Percentiles rank a stretch among this genome's conserved stretches.
These are phyloP conservation scores for Fusarium phyllophilum DNA, from an alignment of 2,329 filamentous ascomycete species.

Conservation along the genomic window DNA sequence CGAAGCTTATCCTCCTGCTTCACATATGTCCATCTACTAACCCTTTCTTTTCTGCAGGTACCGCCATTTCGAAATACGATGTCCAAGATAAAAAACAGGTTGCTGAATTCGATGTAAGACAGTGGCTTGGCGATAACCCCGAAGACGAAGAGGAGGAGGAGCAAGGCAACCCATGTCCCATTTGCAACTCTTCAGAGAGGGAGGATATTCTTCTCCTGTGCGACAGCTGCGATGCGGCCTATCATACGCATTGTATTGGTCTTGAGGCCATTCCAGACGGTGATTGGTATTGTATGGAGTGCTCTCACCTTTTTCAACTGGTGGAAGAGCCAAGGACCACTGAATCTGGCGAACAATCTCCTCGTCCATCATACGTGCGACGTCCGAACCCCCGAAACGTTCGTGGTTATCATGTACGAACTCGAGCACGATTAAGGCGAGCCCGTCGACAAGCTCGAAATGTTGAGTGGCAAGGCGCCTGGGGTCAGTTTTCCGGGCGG, in stretches of 20 bases:
- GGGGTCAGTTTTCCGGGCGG: constrained; percentile 71
- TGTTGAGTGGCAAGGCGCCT: constrained; percentile 89
- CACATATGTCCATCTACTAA: constrained; percentile 34
- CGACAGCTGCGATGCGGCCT: constrained; percentile 88
- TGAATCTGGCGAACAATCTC: constrained; percentile 49
- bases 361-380: constrained; percentile 44
- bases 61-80: constrained; percentile 65
- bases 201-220: constrained; percentile 89
- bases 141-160: constrained; percentile 77
- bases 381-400: constrained; percentile 48
- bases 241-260: constrained; percentile 92
- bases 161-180: constrained; percentile 76
- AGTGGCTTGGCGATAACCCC: constrained; percentile 76
- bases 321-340: constrained; percentile 46
- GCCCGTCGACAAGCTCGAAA: constrained; percentile 72
- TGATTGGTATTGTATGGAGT: constrained; percentile 92
- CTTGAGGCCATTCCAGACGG: constrained; percentile 80
- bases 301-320: constrained; percentile 63
- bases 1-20: constrained; percentile 21
- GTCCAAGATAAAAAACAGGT: constrained; percentile 90
- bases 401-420: constrained; percentile 58
- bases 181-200: constrained; percentile 84
- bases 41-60: constrained; percentile 55
- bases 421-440: constrained; percentile 66
- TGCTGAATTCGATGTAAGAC: constrained; percentile 84